These are phyloP conservation scores for Bretziella fagacearum DNA, from an alignment of 2,329 filamentous ascomycete genomes.

Conservation along the genomic window DNA sequence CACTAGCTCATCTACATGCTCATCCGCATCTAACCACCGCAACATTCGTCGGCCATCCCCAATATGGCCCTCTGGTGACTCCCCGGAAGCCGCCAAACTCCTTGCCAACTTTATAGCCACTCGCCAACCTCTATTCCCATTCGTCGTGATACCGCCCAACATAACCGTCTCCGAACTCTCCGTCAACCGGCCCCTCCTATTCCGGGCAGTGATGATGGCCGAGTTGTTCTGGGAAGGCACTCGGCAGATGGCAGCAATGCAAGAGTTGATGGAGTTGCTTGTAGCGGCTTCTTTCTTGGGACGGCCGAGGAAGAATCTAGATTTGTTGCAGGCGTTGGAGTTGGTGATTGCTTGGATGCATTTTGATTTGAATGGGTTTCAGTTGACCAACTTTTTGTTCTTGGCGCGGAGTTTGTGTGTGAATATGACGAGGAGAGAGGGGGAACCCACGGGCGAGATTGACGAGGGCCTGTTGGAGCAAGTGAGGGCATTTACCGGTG, in stretches of 20 bases:
- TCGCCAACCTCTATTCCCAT: slow-evolving; percentile 27
- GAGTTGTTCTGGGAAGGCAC: slow-evolving; percentile 26
- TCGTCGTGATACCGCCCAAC: slow-evolving; percentile 26
- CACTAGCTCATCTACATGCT: no score
- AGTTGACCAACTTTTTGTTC: slow-evolving; percentile 33
- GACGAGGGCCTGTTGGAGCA: slow-evolving; percentile 22
- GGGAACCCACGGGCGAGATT: not conserved
- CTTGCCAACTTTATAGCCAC: slow-evolving; percentile 23
- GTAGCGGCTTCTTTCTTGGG: slow-evolving; percentile 24
- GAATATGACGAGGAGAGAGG: slow-evolving; percentile 18
- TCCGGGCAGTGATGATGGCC: slow-evolving; percentile 33
- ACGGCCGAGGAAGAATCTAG: slow-evolving; percentile 28
- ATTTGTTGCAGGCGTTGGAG: slow-evolving; percentile 31
- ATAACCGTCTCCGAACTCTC: slow-evolving; percentile 24
- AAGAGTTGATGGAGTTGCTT: slow-evolving; percentile 29
- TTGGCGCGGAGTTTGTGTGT: slow-evolving; percentile 24
- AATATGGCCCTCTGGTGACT: slow-evolving; percentile 16
- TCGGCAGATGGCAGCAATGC: slow-evolving; percentile 28
- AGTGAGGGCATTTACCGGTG: slow-evolving; percentile 31
- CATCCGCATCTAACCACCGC: not conserved
- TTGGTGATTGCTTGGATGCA: slow-evolving; percentile 29
- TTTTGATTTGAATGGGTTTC: slow-evolving; percentile 28
- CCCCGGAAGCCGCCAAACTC: slow-evolving; percentile 27
- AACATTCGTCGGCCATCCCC: not conserved
- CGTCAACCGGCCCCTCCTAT: slow-evolving; percentile 27